A percentile compares a stretch with the other conserved stretches of the same genome.
Conservation (phyloP, 805 yeast genomes). For the Monosporozyma aquatica region DNA sequence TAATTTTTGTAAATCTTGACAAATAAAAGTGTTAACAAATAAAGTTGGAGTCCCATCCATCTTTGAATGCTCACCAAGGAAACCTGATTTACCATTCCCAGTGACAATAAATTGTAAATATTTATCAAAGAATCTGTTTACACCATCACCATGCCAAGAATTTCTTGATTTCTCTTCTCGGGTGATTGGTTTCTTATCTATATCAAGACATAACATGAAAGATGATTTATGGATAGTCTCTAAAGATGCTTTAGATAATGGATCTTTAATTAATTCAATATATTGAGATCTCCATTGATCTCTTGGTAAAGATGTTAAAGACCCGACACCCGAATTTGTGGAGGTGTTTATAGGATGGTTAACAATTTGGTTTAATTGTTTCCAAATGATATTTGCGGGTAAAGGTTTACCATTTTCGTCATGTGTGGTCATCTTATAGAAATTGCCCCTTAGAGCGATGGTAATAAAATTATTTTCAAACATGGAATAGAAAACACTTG, state of each 20-base stretch:
- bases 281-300: conserved; percentile 68
- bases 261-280: conserved; percentile 46
- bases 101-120: conserved; percentile 77
- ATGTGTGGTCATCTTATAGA: conserved; percentile 68
- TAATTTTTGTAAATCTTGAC: conserved; percentile 45
- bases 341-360: conserved; percentile 5
- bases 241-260: conserved; percentile 52
- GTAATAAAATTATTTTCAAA: conserved; percentile 55
- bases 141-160: conserved; percentile 94
- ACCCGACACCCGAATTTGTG: conserved; percentile 50
- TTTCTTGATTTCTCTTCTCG: conserved; percentile 75
- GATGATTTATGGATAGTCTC: conserved; percentile 67
- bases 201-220: conserved; percentile 71
- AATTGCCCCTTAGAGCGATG: conserved; percentile 67
- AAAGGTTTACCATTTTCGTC: conserved; percentile 31
- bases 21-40: conserved; percentile 70
- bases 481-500: conserved; percentile 42
- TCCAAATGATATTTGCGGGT: conserved; percentile 41
- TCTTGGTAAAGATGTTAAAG: conserved; percentile 75
- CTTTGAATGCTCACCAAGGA: conserved; percentile 91
- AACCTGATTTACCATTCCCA: conserved; percentile 82
- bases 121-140: conserved; percentile 85
- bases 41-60: conserved; percentile 98
- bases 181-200: conserved; percentile 55
- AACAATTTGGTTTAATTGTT: conserved; percentile 51